These are phyloP conservation scores for Penicillium sp. DNA, from an alignment of 2,329 filamentous ascomycete species.

Conservation along the genomic window DNA sequence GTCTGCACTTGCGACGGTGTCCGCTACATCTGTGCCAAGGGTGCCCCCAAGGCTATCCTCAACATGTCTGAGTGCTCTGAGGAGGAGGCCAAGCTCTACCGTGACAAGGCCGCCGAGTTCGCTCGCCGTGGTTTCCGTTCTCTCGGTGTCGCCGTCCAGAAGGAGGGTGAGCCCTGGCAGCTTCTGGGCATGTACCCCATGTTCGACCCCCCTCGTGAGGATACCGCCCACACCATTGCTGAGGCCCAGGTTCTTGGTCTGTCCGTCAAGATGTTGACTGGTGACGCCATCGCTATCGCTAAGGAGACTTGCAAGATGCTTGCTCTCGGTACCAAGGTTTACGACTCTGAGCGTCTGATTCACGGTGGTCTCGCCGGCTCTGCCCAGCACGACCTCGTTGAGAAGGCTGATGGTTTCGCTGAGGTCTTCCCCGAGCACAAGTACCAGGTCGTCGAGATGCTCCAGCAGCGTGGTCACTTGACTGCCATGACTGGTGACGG, in stretches of 20 bases:
- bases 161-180: conserved; percentile 75
- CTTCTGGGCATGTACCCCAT: conserved; percentile 78
- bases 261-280: conserved; percentile 81
- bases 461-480: conserved; percentile 74
- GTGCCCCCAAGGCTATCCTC: conserved; percentile 77
- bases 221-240: conserved; percentile 76
- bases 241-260: conserved; percentile 78
- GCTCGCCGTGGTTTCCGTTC: conserved; percentile 81
- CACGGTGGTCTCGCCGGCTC: conserved; percentile 75
- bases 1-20: conserved; percentile 72
- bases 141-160: conserved; percentile 78
- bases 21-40: conserved; percentile 75
- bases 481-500: conserved; percentile 79
- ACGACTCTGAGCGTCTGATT: conserved; percentile 79
- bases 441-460: conserved; percentile 77
- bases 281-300: conserved; percentile 78
- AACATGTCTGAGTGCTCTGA: conserved; percentile 71
- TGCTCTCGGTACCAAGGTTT: conserved; percentile 78
- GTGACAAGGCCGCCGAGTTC: conserved; percentile 75
- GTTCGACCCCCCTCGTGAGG: conserved; percentile 80
- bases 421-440: conserved; percentile 79
- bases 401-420: conserved; percentile 75
- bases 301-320: conserved; percentile 86
- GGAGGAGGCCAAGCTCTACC: conserved; percentile 70
- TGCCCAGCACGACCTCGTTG: conserved; percentile 76